Base-by-base conservation (phyloP, 164 flowering plant genomes). In the Berberis vulgaris region DNA sequence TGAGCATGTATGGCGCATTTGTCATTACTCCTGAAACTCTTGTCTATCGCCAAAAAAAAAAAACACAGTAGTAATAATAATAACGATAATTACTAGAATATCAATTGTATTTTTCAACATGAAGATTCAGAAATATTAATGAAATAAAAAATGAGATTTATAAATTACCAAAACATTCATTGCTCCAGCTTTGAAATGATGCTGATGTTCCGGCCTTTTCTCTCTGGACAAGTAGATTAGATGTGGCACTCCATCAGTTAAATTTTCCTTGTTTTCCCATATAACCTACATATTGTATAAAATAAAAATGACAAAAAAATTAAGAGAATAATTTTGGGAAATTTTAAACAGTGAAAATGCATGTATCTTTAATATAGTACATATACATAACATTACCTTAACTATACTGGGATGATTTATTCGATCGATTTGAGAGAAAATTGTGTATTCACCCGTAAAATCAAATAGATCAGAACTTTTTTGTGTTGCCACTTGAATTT, bases 101-200 rank as follows among this genome's bases (percentile, higher is more conserved):
- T 7, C 5, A 39, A 6, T 4, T 2, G 11, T 26, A 26, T 26
- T 26, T 26, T 26, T 26, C 26, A 26, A 26, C 26, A 26, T 26
- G 26, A 26, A 26, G 26, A 49, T 42, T 52, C 10, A 52, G 3
- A 3, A 6, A 6, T 52, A 11, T 52, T 11, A 26, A 6, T 52
- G n/a, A 52, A 52, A 52, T 6, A 52, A 26, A 26, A 26, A 26
- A 26, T 26, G 26, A 26, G 26, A 26, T 26, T 26, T 26, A 26
- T 26, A n/a, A 54, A 7, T 5, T 72, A 86, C 95, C 76, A 88
- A 59, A 55, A 75, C 85, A 59, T 88, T 88, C 87, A 86, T 80
- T 46, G 95, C 95, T 0, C 95, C 91, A 0, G 95, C 91, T 75
- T 88, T 88, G 79, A 63, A 82, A 60, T 83, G 77, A 71, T 86